phyloP scores from a whole-genome alignment of 345 rosid genomes.

The Erucastrum elatum region DNA sequence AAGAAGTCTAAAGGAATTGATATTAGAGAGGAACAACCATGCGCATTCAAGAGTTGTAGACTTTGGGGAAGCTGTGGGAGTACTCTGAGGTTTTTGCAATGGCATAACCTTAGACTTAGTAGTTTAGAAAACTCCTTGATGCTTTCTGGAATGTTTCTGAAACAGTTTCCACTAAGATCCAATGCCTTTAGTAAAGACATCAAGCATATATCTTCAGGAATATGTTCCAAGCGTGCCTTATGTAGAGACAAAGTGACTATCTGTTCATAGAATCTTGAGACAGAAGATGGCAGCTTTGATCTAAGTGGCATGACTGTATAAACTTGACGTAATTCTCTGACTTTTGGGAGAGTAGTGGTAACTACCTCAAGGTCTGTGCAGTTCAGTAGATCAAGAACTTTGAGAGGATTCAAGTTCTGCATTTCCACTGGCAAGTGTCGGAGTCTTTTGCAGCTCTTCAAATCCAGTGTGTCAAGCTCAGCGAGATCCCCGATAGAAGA shows the following conservation, averaged over 20 bases:
- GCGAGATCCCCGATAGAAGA: not conserved
- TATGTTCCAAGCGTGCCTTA: not conserved
- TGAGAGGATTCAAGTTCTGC: conserved; percentile 16
- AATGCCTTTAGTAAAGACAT: not conserved
- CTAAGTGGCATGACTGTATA: not conserved
- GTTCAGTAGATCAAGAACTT: conserved; percentile 11
- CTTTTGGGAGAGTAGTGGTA: not conserved
- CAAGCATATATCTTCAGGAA: not conserved
- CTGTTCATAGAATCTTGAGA: not conserved
- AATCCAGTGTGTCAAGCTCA: conserved; percentile 5
- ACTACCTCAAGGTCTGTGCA: not conserved
- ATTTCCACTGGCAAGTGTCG: not conserved
- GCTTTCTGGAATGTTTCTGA: not conserved
- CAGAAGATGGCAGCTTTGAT: not conserved
- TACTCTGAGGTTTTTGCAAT: not conserved
- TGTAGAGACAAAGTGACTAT: not conserved
- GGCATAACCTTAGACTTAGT: not conserved
- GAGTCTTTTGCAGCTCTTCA: conserved; percentile 8
- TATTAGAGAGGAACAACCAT: not conserved
- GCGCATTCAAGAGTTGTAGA: not conserved
- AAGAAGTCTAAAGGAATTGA: not conserved
- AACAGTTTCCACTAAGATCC: not conserved
- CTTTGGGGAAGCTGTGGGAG: not conserved
- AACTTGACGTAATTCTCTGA: not conserved
- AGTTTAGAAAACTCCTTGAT: conserved; percentile 1